Conservation (phyloP, 305 asterid species). For the Fraxinus velutina region DNA sequence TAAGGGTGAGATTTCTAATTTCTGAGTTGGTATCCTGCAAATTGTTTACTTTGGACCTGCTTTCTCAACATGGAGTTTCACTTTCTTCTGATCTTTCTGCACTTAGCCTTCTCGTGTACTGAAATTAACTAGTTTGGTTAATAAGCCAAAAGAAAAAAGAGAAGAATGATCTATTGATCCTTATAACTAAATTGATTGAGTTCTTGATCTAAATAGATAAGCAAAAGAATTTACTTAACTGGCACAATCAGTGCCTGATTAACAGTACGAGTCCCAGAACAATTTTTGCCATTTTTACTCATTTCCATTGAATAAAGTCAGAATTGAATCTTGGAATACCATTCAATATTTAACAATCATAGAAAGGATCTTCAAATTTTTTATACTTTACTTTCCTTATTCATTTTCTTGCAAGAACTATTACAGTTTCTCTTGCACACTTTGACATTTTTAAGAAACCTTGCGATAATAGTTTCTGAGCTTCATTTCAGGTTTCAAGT, state of each 20-base stretch:
- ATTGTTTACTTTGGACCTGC: background rate
- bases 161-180: background rate
- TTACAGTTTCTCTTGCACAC: background rate
- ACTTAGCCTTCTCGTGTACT: background rate
- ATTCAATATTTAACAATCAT: background rate
- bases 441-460: background rate
- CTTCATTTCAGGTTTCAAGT: slow-evolving; percentile 73
- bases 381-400: background rate
- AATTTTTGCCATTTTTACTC: background rate
- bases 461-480: background rate
- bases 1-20: background rate
- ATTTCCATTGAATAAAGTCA: background rate
- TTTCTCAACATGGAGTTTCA: background rate
- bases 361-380: background rate
- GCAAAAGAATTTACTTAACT: background rate
- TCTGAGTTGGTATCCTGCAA: background rate
- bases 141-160: background rate
- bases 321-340: background rate
- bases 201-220: background rate
- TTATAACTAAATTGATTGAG: background rate
- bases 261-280: background rate
- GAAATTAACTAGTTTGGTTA: background rate
- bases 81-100: background rate
- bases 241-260: background rate
- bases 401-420: background rate